Percentiles rank a stretch among this genome's conserved stretches.
Evolutionary conservation across 305 asterid species (phyloP).

Genomic region (Fraxinus latifolia): DNA sequence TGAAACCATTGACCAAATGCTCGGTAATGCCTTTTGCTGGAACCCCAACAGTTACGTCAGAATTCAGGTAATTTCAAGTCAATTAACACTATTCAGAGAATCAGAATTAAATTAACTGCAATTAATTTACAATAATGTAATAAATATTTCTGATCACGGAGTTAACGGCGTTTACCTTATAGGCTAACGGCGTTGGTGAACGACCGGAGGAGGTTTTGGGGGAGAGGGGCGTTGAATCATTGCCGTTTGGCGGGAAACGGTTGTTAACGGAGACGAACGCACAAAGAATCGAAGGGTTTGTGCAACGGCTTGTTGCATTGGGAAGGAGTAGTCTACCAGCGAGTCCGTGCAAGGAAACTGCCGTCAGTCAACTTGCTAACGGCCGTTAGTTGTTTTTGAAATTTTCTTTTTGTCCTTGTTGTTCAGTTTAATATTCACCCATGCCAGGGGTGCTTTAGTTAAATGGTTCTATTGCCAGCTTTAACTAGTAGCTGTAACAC

Average conservation of each 20-base stretch:
- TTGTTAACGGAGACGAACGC: slow-evolving; percentile 84
- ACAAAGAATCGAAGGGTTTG: slow-evolving; percentile 58
- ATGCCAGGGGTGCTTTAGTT: slow-evolving; percentile 34
- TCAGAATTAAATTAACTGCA: neutral
- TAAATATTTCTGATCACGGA: neutral
- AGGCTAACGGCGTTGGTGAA: slow-evolving; percentile 57
- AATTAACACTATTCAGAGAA: neutral
- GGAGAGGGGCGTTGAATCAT: slow-evolving; percentile 67
- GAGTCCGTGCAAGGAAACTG: slow-evolving; percentile 81
- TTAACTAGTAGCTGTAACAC: slow-evolving; percentile 31
- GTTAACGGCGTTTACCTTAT: slow-evolving; percentile 15
- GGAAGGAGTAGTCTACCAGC: slow-evolving; percentile 76
- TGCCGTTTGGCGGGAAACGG: slow-evolving; percentile 93
- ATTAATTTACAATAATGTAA: neutral
- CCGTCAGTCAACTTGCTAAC: slow-evolving; percentile 68
- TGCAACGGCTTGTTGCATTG: slow-evolving; percentile 73
- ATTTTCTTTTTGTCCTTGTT: neutral
- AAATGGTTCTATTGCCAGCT: slow-evolving; percentile 38
- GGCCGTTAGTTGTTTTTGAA: slow-evolving; percentile 49
- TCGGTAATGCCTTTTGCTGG: slow-evolving; percentile 83
- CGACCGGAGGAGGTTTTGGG: slow-evolving; percentile 45
- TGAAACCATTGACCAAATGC: slow-evolving; percentile 81
- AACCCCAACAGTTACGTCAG: slow-evolving; percentile 73
- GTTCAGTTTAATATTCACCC: slow-evolving; percentile 33
- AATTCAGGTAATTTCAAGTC: slow-evolving; percentile 56